phyloP scores from a whole-genome alignment of 1,139 yeast genomes.

The Debaryomycetaceae sp. region DNA sequence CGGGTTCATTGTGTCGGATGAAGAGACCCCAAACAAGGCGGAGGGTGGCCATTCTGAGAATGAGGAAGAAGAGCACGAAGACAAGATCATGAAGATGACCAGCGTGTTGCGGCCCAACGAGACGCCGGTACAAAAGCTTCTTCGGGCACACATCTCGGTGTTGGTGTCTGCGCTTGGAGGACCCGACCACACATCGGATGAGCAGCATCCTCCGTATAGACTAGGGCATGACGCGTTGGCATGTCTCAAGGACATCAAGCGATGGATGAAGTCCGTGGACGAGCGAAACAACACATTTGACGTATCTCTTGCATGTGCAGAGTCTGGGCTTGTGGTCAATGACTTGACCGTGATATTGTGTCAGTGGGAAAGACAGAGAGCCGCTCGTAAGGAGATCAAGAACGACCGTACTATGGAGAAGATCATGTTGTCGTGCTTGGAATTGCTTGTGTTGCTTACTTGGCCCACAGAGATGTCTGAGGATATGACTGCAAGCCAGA shows the following conservation, averaged over 20 bases:
- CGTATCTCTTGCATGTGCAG: slow-evolving; percentile 87
- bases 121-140: slow-evolving; percentile 39
- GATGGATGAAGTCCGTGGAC: slow-evolving; percentile 85
- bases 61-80: slow-evolving; percentile 17
- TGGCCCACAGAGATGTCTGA: slow-evolving; percentile 64
- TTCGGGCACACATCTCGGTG: slow-evolving; percentile 67
- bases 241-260: slow-evolving; percentile 80
- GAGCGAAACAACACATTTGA: slow-evolving; percentile 65
- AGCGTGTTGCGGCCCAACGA: slow-evolving; percentile 32
- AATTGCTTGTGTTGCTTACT: slow-evolving; percentile 76
- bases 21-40: slow-evolving; percentile 11
- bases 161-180: slow-evolving; percentile 84
- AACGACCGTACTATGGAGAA: slow-evolving; percentile 47
- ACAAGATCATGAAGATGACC: slow-evolving; percentile 28
- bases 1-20: slow-evolving; percentile 21
- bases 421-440: slow-evolving; percentile 68
- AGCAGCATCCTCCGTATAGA: slow-evolving; percentile 53
- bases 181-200: slow-evolving; percentile 52
- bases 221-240: slow-evolving; percentile 91
- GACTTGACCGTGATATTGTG: slow-evolving; percentile 76
- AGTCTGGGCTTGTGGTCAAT: slow-evolving; percentile 65
- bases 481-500: slow-evolving; percentile 56
- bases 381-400: slow-evolving; percentile 18
- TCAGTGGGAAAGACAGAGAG: slow-evolving; percentile 59
- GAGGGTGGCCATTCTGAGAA: slow-evolving; percentile 7